Evolutionary conservation across 768 basidiomycete species (phyloP).

Genomic region (Hortiboletus flavorubellus): DNA sequence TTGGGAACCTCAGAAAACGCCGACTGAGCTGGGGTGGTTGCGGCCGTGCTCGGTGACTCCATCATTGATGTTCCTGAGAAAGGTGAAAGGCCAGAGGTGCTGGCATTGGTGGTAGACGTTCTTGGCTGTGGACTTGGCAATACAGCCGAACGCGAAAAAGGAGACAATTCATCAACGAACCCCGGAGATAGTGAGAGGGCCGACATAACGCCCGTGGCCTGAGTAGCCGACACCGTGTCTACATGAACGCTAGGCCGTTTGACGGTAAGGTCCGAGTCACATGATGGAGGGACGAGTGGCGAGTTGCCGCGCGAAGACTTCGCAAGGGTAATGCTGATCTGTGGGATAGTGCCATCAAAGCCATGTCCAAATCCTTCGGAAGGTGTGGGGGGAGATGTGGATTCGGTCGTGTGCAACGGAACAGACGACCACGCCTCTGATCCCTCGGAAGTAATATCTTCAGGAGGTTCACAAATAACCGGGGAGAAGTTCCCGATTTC

Average conservation of each 20-base stretch:
- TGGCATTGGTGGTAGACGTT: slow-evolving; percentile 26
- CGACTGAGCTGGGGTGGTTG: slow-evolving; percentile 28
- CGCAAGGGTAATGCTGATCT: slow-evolving; percentile 29
- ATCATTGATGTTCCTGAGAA: slow-evolving; percentile 27
- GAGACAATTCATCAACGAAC: slow-evolving; percentile 21
- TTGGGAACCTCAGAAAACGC: slow-evolving; percentile 17
- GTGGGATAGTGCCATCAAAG: slow-evolving; percentile 21
- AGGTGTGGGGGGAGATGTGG: slow-evolving; percentile 13
- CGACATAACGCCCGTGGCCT: slow-evolving; percentile 13
- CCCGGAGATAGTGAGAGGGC: slow-evolving; percentile 13
- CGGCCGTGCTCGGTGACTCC: slow-evolving; percentile 26
- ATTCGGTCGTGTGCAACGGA: slow-evolving; percentile 10
- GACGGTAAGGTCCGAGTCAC: slow-evolving; percentile 25
- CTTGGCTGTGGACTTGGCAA: slow-evolving; percentile 25
- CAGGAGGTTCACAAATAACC: slow-evolving; percentile 30
- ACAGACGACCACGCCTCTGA: slow-evolving; percentile 15
- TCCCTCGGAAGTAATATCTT: slow-evolving; percentile 24
- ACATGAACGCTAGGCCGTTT: slow-evolving; percentile 30
- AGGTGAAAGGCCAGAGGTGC: slow-evolving; percentile 23
- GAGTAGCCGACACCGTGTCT: slow-evolving; percentile 26
- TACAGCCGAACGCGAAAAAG: slow-evolving; percentile 15
- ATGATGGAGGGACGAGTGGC: slow-evolving; percentile 23
- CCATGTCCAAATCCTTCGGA: slow-evolving; percentile 8
- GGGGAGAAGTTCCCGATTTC: slow-evolving; percentile 25
- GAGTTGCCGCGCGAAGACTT: slow-evolving; percentile 31